Base-by-base conservation (phyloP, 352 stramenopile genomes). In the Bremia lactucae region DNA sequence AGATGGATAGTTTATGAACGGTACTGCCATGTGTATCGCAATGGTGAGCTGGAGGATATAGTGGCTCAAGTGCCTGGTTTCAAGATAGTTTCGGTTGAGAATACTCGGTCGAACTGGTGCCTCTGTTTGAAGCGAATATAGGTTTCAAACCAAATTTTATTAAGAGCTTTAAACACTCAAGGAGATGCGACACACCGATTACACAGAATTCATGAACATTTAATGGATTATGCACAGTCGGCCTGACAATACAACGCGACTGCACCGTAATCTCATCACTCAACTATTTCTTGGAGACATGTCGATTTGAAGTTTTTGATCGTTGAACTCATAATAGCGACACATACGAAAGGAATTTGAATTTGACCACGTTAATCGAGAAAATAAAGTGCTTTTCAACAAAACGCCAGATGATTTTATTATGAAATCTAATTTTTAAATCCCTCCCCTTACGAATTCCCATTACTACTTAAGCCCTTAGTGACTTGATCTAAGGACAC, bases 31-130 rank as follows among this genome's bases (percentile, higher is more conserved):
- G 74, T 92, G 23, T 92, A 88, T 39, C 53, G 66, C 23, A 65
- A 61, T 23, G 71, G 75, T 0, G 79, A 92, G 36, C 53, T 92
- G 3, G 76, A 92, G 46, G 48, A 52, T 6, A 46, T 92, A 26
- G 60, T 92, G 19, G 42, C 14, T 2, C 60, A 83, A 38, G 62
- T 85, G 7, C 63, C 69, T 6, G 62, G 67, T 1, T 59, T 91
- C n/a, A 25, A 65, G 19, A 46, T 88, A 19, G 40, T 69, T 20
- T 68, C 74, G n/a, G 67, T 65, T 9, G 59, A 81, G 39, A 86
- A 88, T 55, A 86, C 56, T 52, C 69, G 75, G 9, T 91, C 78
- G 0, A 91, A 91, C 46, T 91, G 78, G 78, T 91, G 78, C 24
- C 34, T 87, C 2, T 59, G 44, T 18, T 37, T 87, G 23, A 43